phyloP scores from a whole-genome alignment of 2,329 filamentous ascomycete species.

The Didymella segeticola region DNA sequence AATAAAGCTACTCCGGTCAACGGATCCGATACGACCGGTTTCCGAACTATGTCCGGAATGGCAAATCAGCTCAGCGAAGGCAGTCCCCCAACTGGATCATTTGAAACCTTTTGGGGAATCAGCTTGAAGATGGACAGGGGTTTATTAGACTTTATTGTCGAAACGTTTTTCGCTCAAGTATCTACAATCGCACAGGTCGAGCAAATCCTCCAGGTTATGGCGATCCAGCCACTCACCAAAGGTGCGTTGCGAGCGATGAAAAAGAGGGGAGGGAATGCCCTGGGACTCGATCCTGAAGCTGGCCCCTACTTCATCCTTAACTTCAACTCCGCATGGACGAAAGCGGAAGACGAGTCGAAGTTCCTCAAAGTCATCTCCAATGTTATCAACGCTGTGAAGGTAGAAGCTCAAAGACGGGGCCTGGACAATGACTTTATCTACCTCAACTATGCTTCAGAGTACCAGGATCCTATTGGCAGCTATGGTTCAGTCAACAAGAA shows the following conservation, averaged over 20 bases:
- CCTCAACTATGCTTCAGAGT: conserved; percentile 32
- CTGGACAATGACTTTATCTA: conserved; percentile 22
- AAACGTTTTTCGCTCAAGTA: conserved; percentile 22
- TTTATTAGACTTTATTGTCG: conserved; percentile 18
- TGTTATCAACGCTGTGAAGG: conserved; percentile 9
- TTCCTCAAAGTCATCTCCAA: conserved; percentile 16
- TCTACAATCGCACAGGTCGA: conserved; percentile 23
- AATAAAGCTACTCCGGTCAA: conserved; percentile 29
- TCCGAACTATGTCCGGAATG: conserved; percentile 30
- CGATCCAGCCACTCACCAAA: conserved; percentile 24
- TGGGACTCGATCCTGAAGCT: conserved; percentile 25
- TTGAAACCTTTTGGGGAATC: conserved; percentile 29
- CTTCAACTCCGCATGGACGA: conserved; percentile 20
- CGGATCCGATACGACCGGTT: conserved; percentile 29
- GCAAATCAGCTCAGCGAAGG: conserved; percentile 22
- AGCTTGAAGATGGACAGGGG: conserved; percentile 27
- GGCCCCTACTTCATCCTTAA: conserved; percentile 27
- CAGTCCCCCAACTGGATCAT: conserved; percentile 4
- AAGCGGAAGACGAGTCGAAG: conserved; percentile 15
- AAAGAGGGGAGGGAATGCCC: conserved; percentile 34
- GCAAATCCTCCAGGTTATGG: conserved; percentile 25
- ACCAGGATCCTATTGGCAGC: conserved; percentile 49
- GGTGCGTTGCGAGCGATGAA: conserved; percentile 18
- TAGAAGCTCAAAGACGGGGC: conserved; percentile 12
- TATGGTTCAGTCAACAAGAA: conserved; percentile 46